Evolutionary conservation across 164 flowering plant species (phyloP).

Genomic region (Houttuynia cordata): DNA sequence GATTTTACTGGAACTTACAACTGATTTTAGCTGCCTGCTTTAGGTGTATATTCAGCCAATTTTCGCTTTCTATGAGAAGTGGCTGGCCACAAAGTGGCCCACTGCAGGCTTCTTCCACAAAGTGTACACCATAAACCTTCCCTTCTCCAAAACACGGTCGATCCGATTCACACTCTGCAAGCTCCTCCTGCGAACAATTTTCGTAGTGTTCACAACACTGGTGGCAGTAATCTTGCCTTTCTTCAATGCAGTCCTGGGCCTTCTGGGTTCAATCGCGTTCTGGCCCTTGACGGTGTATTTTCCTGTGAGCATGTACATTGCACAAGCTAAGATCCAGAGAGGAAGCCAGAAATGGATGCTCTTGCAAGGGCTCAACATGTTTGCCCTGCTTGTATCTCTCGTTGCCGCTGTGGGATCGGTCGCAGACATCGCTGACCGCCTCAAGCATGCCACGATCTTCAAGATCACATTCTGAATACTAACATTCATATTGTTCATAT

Average conservation of each 20-base stretch:
- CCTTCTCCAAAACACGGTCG: not conserved
- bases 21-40: not conserved
- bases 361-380: constrained; percentile 13
- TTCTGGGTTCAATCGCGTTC: constrained; percentile 25
- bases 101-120: constrained; percentile 2
- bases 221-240: constrained; percentile 36
- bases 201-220: constrained; percentile 18
- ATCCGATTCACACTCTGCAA: constrained; percentile 13
- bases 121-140: constrained; percentile 5
- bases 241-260: constrained; percentile 32
- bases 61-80: constrained; percentile 11
- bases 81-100: constrained; percentile 8
- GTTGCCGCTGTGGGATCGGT: constrained; percentile 24
- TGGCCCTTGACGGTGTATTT: constrained; percentile 32
- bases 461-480: not conserved
- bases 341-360: constrained; percentile 20
- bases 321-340: constrained; percentile 19
- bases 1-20: not conserved
- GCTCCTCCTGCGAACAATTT: constrained; percentile 17
- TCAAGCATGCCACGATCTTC: constrained; percentile 16
- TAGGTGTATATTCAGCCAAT: constrained; percentile 15
- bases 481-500: too few relatives aligned
- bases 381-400: constrained; percentile 12
- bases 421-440: constrained; percentile 15
- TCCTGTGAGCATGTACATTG: constrained; percentile 26